These are phyloP conservation scores for Apiotrichum gracile DNA, from an alignment of 1,284 basidiomycete species.

Conservation along the genomic window DNA sequence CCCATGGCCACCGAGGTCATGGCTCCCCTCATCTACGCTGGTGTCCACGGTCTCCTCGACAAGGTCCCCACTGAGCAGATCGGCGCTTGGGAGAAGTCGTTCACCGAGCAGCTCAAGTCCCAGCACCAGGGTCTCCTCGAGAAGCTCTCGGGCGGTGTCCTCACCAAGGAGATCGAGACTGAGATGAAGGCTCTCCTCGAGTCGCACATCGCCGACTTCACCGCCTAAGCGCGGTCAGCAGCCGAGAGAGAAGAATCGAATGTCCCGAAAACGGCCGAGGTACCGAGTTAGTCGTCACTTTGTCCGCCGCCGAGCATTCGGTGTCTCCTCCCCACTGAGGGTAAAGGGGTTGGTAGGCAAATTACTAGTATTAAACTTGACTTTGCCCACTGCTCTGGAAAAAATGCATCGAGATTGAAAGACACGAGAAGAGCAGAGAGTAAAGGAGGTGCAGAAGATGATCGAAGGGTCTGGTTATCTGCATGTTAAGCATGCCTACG, in stretches of 20 bases:
- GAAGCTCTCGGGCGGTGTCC: conserved; percentile 74
- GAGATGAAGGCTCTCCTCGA: conserved; percentile 88
- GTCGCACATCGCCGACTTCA: conserved; percentile 77
- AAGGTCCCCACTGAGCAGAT: conserved; percentile 90
- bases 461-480: too few relatives aligned
- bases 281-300: too few relatives aligned
- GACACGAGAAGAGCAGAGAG: background rate
- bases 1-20: conserved; percentile 78
- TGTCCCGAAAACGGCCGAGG: background rate
- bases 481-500: too few relatives aligned
- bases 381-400: conserved; percentile 8
- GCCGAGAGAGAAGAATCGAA: background rate
- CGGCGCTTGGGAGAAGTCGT: conserved; percentile 77
- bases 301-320: background rate
- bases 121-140: conserved; percentile 65
- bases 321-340: background rate
- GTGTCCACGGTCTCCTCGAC: conserved; percentile 97
- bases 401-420: conserved; percentile 18
- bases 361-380: background rate
- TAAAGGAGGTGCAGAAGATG: too few relatives aligned
- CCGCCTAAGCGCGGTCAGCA: conserved; percentile 35
- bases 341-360: background rate
- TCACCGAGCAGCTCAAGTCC: conserved; percentile 61
- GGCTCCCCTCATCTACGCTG: conserved; percentile 97
- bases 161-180: conserved; percentile 82